Conservation (phyloP, 257 asterid genomes). For the Agastache rugosa region DNA sequence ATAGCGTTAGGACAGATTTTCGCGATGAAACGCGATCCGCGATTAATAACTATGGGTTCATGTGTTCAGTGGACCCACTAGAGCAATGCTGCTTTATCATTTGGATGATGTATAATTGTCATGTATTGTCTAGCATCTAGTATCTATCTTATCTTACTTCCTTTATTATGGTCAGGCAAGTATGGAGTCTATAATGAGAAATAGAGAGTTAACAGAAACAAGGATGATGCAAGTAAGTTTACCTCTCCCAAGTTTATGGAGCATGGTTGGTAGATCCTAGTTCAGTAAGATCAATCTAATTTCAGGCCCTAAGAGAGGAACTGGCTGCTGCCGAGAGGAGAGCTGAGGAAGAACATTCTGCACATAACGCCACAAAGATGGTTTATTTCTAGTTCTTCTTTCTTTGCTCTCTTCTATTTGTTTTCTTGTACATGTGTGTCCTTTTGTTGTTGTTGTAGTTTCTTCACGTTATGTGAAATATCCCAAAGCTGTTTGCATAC, state of each 20-base stretch:
- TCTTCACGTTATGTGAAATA: slow-evolving; percentile 28
- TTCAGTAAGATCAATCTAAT: slow-evolving; percentile 29
- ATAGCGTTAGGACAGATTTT: too few species aligned
- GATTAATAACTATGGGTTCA: too few species aligned
- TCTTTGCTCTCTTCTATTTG: slow-evolving; percentile 20
- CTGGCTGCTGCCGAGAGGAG: slow-evolving; percentile 90
- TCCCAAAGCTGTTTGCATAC: slow-evolving; percentile 32
- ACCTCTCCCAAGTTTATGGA: slow-evolving; percentile 22
- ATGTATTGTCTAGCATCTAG: slow-evolving; percentile 15
- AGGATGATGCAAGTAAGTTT: slow-evolving; percentile 98
- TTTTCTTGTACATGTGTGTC: slow-evolving; percentile 17
- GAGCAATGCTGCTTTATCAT: slow-evolving; percentile 21
- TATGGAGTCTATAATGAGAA: slow-evolving; percentile 91
- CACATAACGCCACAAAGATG: slow-evolving; percentile 89
- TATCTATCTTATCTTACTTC: slow-evolving; percentile 25
- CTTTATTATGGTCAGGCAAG: slow-evolving; percentile 61
- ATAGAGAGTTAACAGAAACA: slow-evolving; percentile 96
- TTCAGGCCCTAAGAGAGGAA: slow-evolving; percentile 95
- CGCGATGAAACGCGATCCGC: too few species aligned
- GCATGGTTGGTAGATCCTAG: slow-evolving; percentile 38
- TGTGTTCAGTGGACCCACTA: slow-evolving; percentile 16
- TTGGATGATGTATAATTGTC: slow-evolving; percentile 29
- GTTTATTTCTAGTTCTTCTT: slow-evolving; percentile 46
- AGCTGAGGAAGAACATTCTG: slow-evolving; percentile 97
- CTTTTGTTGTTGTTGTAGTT: neutral